Evolutionary conservation across 768 basidiomycete species (phyloP).

Genomic region (Rhodotorula sphaerocarpa): DNA sequence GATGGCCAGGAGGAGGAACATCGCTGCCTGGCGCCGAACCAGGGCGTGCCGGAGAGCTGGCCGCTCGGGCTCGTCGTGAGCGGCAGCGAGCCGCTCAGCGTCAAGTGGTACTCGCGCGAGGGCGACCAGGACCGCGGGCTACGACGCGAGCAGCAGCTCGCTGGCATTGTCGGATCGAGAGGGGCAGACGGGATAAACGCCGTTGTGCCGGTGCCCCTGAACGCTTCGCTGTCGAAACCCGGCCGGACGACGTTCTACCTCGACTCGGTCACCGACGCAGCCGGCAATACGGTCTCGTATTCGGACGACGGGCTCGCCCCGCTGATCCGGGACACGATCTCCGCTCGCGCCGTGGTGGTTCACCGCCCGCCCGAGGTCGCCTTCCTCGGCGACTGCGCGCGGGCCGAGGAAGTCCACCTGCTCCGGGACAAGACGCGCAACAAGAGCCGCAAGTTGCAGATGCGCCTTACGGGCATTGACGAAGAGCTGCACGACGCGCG

Average conservation of each 20-base stretch:
- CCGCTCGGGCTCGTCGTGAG: slow-evolving; percentile 18
- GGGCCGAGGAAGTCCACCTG: slow-evolving; percentile 19
- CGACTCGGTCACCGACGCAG: slow-evolving; percentile 22
- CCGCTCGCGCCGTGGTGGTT: slow-evolving; percentile 17
- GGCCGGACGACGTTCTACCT: slow-evolving; percentile 26
- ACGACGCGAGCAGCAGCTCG: slow-evolving; percentile 12
- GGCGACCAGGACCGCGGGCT: slow-evolving; percentile 4
- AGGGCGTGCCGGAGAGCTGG: slow-evolving; percentile 1
- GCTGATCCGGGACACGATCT: slow-evolving; percentile 11
- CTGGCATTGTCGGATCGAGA: slow-evolving; percentile 10
- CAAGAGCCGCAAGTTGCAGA: slow-evolving; percentile 4
- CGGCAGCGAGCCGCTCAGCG: slow-evolving; percentile 20
- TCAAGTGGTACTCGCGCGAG: slow-evolving; percentile 13
- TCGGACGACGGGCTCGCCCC: background rate
- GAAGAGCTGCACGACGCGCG: background rate
- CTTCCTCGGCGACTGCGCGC: slow-evolving; percentile 24
- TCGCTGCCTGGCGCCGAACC: slow-evolving; percentile 8
- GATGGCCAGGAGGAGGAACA: slow-evolving; percentile 1
- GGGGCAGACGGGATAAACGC: background rate
- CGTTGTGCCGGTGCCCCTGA: slow-evolving; percentile 18
- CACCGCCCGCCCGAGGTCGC: slow-evolving; percentile 20
- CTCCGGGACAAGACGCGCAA: background rate
- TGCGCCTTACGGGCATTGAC: slow-evolving; percentile 6
- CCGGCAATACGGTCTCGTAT: slow-evolving; percentile 29
- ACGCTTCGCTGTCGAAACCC: slow-evolving; percentile 3